A percentile compares a stretch with the other conserved stretches of the same genome.
phyloP scores from a whole-genome alignment of 1,284 basidiomycete genomes.

The Papiliotrema flavescens region DNA sequence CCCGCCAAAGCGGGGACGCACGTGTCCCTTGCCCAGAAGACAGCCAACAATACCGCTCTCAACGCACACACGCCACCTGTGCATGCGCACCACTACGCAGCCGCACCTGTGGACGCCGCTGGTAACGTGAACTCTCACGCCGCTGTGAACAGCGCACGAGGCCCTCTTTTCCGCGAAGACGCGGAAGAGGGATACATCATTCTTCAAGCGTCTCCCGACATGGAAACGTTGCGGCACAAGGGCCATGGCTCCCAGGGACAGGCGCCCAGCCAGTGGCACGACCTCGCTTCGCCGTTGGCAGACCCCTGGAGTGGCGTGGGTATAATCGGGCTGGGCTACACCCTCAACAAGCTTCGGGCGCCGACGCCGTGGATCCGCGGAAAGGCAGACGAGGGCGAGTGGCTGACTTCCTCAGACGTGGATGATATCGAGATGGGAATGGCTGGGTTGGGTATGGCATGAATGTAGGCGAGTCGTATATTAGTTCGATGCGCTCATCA shows the following conservation, averaged over 20 bases:
- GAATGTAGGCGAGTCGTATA: background rate
- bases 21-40: background rate
- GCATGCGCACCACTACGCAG: background rate
- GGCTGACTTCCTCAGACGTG: conserved; percentile 9
- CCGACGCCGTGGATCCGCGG: conserved; percentile 17
- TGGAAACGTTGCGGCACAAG: too few species aligned
- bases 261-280: background rate
- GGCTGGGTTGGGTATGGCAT: conserved; percentile 8
- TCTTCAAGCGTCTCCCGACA: too few species aligned
- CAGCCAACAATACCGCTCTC: background rate
- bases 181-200: too few species aligned
- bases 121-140: too few species aligned
- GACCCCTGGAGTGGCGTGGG: conserved; percentile 4
- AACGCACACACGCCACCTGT: background rate
- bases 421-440: conserved; percentile 4
- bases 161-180: too few species aligned
- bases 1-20: too few species aligned
- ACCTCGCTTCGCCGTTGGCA: background rate
- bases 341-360: conserved; percentile 13
- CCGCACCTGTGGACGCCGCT: too few species aligned
- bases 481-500: background rate
- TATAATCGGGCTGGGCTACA: conserved; percentile 16
- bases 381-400: conserved; percentile 10
- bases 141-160: too few species aligned
- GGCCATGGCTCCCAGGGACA: too few species aligned